phyloP scores from a whole-genome alignment of 2,329 filamentous ascomycete species.

The Stachybotrys echinatus region DNA sequence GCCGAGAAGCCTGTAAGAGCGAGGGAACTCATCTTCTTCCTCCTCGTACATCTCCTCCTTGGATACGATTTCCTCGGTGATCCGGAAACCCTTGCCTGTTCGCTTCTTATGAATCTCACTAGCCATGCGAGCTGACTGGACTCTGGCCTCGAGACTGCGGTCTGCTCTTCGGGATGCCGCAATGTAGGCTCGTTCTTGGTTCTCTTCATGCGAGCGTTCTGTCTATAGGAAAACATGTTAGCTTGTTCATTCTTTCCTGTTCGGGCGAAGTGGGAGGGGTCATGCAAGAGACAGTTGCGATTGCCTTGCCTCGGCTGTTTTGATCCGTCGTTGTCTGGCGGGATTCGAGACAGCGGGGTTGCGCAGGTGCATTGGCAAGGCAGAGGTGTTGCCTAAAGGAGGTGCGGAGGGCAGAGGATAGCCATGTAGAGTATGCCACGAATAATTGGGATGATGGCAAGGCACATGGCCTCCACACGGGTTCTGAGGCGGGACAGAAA shows the following conservation, averaged over 20 bases:
- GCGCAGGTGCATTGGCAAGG: too few relatives aligned
- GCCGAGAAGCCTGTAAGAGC: conserved; percentile 59
- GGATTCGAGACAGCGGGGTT: too few relatives aligned
- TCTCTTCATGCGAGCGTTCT: conserved; percentile 73
- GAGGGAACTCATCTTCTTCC: conserved; percentile 75
- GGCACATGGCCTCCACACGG: too few relatives aligned
- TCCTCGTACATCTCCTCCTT: conserved; percentile 97
- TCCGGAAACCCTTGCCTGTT: conserved; percentile 74
- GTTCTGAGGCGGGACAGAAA: too few relatives aligned
- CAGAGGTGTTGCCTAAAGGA: too few relatives aligned
- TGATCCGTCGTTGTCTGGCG: too few relatives aligned
- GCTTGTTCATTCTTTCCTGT: too few relatives aligned
- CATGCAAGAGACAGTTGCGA: neutral
- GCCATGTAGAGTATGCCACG: too few relatives aligned
- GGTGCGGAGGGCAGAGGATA: too few relatives aligned
- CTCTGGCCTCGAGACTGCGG: conserved; percentile 77
- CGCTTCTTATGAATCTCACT: conserved; percentile 88
- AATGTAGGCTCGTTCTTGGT: conserved; percentile 85
- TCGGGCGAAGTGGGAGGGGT: neutral
- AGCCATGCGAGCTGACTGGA: conserved; percentile 81
- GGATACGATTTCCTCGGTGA: conserved; percentile 79
- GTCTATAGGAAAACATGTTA: conserved; percentile 39
- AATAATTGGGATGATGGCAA: too few relatives aligned
- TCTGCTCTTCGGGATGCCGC: conserved; percentile 85
- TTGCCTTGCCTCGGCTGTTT: too few relatives aligned